Evolutionary conservation across 1,139 yeast genomes (phyloP).

Genomic region (Zygotorulaspora mrakii): DNA sequence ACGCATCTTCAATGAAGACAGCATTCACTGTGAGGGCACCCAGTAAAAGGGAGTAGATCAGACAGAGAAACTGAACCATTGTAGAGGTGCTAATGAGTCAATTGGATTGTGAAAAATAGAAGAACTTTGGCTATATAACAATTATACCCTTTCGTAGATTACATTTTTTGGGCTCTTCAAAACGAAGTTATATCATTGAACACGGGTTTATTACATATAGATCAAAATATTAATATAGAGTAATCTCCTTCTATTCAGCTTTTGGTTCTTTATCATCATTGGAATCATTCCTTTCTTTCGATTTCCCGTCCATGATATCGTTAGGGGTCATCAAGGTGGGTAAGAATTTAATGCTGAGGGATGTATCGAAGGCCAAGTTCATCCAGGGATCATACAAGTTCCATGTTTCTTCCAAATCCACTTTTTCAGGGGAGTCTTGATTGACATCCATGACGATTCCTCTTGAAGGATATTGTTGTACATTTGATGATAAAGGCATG

Average conservation of each 20-base stretch:
- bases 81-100: too few relatives aligned
- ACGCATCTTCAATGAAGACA: conserved; percentile 37
- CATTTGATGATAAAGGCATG: conserved; percentile 13
- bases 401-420: conserved; percentile 34
- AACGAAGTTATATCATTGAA: conserved; percentile 3
- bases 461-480: conserved; percentile 17
- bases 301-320: conserved; percentile 6
- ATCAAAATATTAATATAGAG: too few relatives aligned
- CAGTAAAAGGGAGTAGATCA: conserved; percentile 6
- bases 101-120: too few relatives aligned
- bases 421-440: conserved; percentile 23
- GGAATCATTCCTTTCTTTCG: conserved; percentile 3
- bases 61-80: conserved; percentile 3
- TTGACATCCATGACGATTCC: conserved; percentile 24
- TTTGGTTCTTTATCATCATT: conserved; percentile 13
- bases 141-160: too few relatives aligned
- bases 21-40: conserved; percentile 21
- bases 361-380: conserved; percentile 36
- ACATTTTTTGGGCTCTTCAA: background rate
- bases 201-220: conserved; percentile 6
- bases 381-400: conserved; percentile 37
- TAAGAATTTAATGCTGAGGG: conserved; percentile 36
- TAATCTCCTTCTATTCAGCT: too few relatives aligned
- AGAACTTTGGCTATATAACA: too few relatives aligned
- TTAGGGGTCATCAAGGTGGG: conserved; percentile 30